A percentile compares a stretch with the other conserved stretches of the same genome.
Conservation (phyloP, 176 grass and related monocot species). For the Zea luxurians region DNA sequence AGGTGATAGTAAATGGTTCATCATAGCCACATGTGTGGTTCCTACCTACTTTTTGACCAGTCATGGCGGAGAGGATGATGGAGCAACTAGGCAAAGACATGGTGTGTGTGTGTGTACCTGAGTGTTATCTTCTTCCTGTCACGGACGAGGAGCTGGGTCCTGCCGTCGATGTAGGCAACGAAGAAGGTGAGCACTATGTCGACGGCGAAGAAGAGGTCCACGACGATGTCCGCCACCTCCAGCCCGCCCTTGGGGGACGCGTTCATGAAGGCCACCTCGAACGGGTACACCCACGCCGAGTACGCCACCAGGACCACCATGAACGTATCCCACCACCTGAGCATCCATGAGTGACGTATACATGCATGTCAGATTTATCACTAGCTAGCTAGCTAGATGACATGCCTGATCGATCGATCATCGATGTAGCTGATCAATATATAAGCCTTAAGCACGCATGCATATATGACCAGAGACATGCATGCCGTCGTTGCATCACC, state of each 20-base stretch:
- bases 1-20: too few relatives aligned
- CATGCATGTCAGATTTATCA: too few relatives aligned
- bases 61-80: neutral
- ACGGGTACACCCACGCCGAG: slow-evolving; percentile 97
- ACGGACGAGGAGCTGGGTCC: slow-evolving; percentile 73
- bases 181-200: slow-evolving; percentile 93
- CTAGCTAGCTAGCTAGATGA: too few relatives aligned
- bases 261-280: slow-evolving; percentile 97
- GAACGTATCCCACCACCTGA: slow-evolving; percentile 92
- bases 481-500: slow-evolving; percentile 22
- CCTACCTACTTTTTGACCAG: neutral
- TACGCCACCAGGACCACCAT: slow-evolving; percentile 94
- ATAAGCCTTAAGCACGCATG: too few relatives aligned
- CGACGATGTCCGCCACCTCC: slow-evolving; percentile 66
- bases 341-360: too few relatives aligned
- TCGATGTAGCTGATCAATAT: too few relatives aligned
- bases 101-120: slow-evolving; percentile 43
- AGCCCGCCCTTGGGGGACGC: slow-evolving; percentile 72
- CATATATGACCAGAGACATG: too few relatives aligned
- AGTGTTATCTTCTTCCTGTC: slow-evolving; percentile 63
- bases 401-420: too few relatives aligned
- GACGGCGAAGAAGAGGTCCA: slow-evolving; percentile 74
- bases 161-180: slow-evolving; percentile 83
- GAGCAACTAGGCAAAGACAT: neutral
- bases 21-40: too few relatives aligned